A percentile compares a stretch with the other conserved stretches of the same genome.
These are phyloP conservation scores for Xylaria palmicola DNA, from an alignment of 495 filamentous ascomycete genomes.

Conservation along the genomic window DNA sequence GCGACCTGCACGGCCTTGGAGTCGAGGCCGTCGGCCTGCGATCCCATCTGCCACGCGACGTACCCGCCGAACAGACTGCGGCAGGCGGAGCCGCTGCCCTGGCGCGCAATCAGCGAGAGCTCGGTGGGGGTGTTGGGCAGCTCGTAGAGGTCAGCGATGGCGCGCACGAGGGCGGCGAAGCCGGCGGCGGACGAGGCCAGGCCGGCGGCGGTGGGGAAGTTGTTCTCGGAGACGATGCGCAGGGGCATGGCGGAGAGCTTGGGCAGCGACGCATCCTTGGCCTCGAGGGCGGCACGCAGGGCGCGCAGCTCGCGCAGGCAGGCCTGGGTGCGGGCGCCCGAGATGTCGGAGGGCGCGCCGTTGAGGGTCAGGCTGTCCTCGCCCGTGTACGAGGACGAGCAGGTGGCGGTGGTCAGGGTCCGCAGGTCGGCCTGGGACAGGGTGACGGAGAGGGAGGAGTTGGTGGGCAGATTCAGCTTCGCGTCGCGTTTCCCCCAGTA, in stretches of 20 bases:
- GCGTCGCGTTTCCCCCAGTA: slow-evolving; percentile 98
- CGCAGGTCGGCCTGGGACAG: slow-evolving; percentile 91
- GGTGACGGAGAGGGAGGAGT: slow-evolving; percentile 94
- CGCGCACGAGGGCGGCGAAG: slow-evolving; percentile 90
- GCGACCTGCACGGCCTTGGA: slow-evolving; percentile 84
- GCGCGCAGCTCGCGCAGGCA: slow-evolving; percentile 83
- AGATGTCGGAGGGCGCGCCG: slow-evolving; percentile 75
- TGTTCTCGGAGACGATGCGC: slow-evolving; percentile 88
- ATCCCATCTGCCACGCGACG: slow-evolving; percentile 85
- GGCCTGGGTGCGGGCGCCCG: slow-evolving; percentile 82
- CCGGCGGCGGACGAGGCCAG: slow-evolving; percentile 90
- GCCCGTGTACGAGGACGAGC: slow-evolving; percentile 69
- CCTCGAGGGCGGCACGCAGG: slow-evolving; percentile 73
- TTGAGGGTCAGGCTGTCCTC: slow-evolving; percentile 82
- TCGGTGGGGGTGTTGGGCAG: slow-evolving; percentile 75
- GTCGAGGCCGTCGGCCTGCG: slow-evolving; percentile 71
- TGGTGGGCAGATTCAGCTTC: slow-evolving; percentile 92
- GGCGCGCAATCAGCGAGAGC: slow-evolving; percentile 85
- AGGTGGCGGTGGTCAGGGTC: slow-evolving; percentile 93
- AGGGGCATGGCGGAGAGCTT: slow-evolving; percentile 72
- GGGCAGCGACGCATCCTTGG: slow-evolving; percentile 66
- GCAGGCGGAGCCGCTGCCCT: slow-evolving; percentile 92
- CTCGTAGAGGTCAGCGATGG: slow-evolving; percentile 87
- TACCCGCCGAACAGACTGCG: slow-evolving; percentile 91
- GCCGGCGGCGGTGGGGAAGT: slow-evolving; percentile 98